phyloP scores from a whole-genome alignment of 2,329 filamentous ascomycete genomes.

The Malbranchea cinnamomea region DNA sequence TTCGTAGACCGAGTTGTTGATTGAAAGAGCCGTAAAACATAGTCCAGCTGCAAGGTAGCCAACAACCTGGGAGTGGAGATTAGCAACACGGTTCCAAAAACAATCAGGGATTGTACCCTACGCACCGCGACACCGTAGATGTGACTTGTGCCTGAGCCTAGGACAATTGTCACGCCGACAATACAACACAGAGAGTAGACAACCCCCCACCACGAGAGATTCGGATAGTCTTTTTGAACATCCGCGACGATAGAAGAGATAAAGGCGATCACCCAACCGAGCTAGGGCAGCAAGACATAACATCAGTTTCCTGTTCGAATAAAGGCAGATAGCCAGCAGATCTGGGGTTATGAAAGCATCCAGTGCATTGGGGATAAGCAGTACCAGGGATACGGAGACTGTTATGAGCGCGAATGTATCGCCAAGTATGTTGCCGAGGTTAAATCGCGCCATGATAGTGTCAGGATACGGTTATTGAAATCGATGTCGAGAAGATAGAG shows the following conservation, averaged over 20 bases:
- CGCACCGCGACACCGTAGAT: conserved; percentile 78
- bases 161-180: conserved; percentile 61
- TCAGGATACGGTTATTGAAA: too few species aligned
- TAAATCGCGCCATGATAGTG: conserved; percentile 45
- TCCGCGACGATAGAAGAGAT: conserved; percentile 66
- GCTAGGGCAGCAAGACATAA: conserved; percentile 38
- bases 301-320: too few species aligned
- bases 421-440: conserved; percentile 77
- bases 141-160: conserved; percentile 69
- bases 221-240: conserved; percentile 48
- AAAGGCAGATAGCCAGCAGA: too few species aligned
- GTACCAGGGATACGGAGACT: conserved; percentile 79
- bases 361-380: too few species aligned
- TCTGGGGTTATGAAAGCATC: too few species aligned
- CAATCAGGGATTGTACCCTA: conserved; percentile 5
- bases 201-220: conserved; percentile 84
- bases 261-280: conserved; percentile 90
- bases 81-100: conserved; percentile 11
- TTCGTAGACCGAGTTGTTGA: conserved; percentile 73
- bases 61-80: conserved; percentile 43
- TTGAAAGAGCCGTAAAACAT: conserved; percentile 69
- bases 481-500: too few species aligned
- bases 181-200: conserved; percentile 78
- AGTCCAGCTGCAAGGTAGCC: conserved; percentile 74
- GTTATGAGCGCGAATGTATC: conserved; percentile 94